phyloP scores from a whole-genome alignment of 1,139 yeast species.

The Blastobotrys elegans region DNA sequence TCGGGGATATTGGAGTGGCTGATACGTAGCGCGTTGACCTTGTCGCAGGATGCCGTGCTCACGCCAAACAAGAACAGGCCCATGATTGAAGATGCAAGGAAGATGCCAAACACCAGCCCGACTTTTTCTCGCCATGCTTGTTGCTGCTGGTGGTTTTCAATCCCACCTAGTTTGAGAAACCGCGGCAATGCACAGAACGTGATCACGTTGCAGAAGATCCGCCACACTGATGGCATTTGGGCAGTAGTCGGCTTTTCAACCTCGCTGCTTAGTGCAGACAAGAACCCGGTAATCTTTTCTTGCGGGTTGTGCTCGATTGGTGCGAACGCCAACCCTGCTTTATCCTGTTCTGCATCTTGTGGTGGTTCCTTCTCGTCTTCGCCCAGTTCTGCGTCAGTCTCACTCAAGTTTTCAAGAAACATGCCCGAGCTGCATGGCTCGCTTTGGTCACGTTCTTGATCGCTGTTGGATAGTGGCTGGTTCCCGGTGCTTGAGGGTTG shows the following conservation, averaged over 20 bases:
- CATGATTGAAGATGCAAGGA: conserved; percentile 61
- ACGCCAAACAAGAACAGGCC: conserved; percentile 85
- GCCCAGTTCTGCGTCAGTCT: background rate
- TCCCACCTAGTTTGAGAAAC: conserved; percentile 60
- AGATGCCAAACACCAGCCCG: conserved; percentile 65
- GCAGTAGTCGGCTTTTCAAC: background rate
- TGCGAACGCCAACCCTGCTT: background rate
- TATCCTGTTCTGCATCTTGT: background rate
- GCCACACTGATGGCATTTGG: conserved; percentile 49
- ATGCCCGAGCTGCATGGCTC: background rate
- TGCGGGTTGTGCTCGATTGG: background rate
- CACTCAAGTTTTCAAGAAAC: background rate
- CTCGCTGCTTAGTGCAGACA: background rate
- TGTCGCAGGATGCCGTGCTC: conserved; percentile 62
- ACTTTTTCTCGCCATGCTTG: conserved; percentile 93
- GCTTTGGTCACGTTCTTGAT: background rate
- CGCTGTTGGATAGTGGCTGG: conserved; percentile 41
- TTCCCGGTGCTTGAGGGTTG: conserved; percentile 64
- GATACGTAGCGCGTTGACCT: conserved; percentile 40
- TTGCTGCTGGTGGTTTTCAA: conserved; percentile 65
- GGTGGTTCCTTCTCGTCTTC: background rate
- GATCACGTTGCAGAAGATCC: conserved; percentile 61
- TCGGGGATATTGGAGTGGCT: conserved; percentile 49
- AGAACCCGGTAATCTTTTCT: background rate
- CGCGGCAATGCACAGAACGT: conserved; percentile 91